These are phyloP conservation scores for Colletotrichum siamense DNA, from an alignment of 2,329 filamentous ascomycete genomes.

Conservation along the genomic window DNA sequence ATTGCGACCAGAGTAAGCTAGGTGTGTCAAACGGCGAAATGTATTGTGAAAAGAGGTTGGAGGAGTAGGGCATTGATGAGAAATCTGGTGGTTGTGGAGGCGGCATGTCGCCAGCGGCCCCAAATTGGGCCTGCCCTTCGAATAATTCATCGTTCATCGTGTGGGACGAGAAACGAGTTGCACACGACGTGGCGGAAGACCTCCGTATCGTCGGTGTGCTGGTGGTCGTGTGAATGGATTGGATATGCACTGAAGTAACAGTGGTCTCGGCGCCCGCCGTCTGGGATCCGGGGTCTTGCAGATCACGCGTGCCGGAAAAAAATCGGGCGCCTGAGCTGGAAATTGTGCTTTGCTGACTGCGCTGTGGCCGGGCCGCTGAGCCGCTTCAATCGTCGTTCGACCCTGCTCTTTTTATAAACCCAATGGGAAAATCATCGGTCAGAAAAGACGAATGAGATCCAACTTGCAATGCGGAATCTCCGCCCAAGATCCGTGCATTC, in stretches of 20 bases:
- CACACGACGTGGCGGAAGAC: background rate
- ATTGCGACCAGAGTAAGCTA: constrained; percentile 23
- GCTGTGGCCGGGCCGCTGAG: constrained; percentile 8
- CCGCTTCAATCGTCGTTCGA: background rate
- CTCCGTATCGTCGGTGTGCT: background rate
- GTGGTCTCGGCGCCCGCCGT: background rate
- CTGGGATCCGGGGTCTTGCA: constrained; percentile 6
- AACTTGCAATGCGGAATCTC: background rate
- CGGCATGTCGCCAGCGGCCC: background rate
- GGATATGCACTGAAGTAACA: constrained; percentile 5
- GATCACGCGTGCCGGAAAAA: constrained; percentile 14
- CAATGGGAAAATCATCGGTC: background rate
- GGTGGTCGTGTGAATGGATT: constrained; percentile 2
- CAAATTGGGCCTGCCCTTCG: background rate
- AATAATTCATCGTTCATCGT: constrained; percentile 9
- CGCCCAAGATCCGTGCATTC: background rate
- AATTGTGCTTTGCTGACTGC: background rate
- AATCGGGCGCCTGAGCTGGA: constrained; percentile 6
- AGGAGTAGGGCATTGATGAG: constrained; percentile 8
- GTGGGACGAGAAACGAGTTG: background rate
- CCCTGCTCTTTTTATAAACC: background rate
- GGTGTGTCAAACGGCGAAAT: constrained; percentile 22
- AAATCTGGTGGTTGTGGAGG: constrained; percentile 1
- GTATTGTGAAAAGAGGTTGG: constrained; percentile 11
- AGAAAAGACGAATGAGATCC: background rate